Evolutionary conservation across 441 rosid genomes (phyloP), one percentile per base, ranked within the genome.

Genomic region (Gossypium trilobum): DNA sequence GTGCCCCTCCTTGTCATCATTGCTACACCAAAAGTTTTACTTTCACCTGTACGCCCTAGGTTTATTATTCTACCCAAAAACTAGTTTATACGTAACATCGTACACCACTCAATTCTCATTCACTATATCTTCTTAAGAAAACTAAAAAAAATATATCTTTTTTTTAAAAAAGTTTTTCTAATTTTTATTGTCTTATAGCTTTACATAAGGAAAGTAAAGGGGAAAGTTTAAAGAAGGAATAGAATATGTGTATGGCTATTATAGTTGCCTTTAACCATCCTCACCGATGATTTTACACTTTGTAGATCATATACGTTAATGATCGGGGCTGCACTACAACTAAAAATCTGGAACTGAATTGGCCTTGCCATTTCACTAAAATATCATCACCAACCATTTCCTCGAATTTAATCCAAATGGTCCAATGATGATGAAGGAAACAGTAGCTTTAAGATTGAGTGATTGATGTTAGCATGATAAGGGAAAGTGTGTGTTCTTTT

Each of bases 61-160:
- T 79, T 78, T 81, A 77, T 78, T 81, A 77, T 74, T 81, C 77
- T 81, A 56, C 86, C 78, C 83, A 78, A 78, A 81, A 83, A 65
- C 75, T 87, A 82, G 68, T 82, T 74, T 75, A 81, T 75, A 73
- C 80, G 75, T 83, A 72, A 70, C 78, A 71, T 70, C 70, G 75
- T 82, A 70, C 80, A 19, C 76, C 77, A 72, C 78, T 64, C 69
- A 50, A 74, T 73, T 67, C 64, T 70, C 68, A 22, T 65, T 73
- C 27, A 20, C 1, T 1, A 57, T 68, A 19, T 73, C 20, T 25
- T 25, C 17, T n/a, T 46, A 13, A 11, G 16, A 46, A 46, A 14
- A n/a, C 36, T 31, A 7, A 33, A 33, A 33, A 33, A 33, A 5
- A 5, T 33, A 33, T 33, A 33, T 33, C 8, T 33, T 33, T 33